These are phyloP conservation scores for Calonectria pseudoreteaudii DNA, from an alignment of 2,329 filamentous ascomycete genomes.

Conservation along the genomic window DNA sequence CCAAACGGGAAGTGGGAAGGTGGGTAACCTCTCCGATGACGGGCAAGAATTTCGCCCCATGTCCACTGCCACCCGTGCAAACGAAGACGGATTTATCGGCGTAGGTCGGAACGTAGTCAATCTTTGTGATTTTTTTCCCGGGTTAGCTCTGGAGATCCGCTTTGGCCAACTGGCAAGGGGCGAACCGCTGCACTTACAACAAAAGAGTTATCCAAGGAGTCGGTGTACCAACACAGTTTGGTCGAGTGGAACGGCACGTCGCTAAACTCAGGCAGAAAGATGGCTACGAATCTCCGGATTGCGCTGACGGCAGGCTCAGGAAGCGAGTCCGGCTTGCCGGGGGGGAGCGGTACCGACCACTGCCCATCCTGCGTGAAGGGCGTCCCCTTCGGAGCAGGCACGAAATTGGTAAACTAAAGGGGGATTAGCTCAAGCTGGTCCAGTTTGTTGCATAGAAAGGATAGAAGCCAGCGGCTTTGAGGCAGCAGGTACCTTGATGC, in stretches of 20 bases:
- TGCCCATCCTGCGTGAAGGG: conserved; percentile 8
- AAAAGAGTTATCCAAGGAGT: neutral
- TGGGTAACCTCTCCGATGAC: conserved; percentile 44
- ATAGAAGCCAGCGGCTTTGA: neutral
- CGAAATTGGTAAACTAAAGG: conserved; percentile 14
- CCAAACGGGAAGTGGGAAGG: neutral
- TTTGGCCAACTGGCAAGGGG: neutral
- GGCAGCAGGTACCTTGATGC: neutral
- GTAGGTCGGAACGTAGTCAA: conserved; percentile 48
- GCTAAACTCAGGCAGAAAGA: neutral
- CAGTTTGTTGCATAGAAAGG: neutral
- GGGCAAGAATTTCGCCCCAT: conserved; percentile 52
- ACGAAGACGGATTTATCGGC: conserved; percentile 47
- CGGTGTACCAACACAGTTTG: neutral
- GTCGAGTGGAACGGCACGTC: neutral
- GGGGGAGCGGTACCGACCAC: conserved; percentile 3
- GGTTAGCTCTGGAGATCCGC: neutral
- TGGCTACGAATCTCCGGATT: neutral
- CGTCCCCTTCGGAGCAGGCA: neutral
- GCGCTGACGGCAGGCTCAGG: neutral
- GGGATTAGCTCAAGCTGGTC: neutral
- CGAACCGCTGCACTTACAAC: neutral
- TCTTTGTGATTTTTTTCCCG: conserved; percentile 25
- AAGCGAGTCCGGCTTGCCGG: too few species aligned
- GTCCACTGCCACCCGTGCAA: conserved; percentile 50